Conservation (phyloP, 2,329 filamentous ascomycete species). For the Alternaria burnsii region DNA sequence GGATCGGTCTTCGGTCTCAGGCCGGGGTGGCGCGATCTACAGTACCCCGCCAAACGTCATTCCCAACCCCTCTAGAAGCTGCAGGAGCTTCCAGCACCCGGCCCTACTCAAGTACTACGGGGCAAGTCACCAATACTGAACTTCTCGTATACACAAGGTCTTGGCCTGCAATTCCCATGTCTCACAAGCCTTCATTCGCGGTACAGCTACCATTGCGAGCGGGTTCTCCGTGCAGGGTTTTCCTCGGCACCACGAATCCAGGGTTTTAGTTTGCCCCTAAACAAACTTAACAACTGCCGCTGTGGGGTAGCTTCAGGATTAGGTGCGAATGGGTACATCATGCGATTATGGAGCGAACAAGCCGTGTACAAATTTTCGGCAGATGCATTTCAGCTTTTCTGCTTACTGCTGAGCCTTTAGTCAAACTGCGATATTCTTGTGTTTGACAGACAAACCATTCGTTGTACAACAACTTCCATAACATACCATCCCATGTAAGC, state of each 20-base stretch:
- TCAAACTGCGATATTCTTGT: not conserved
- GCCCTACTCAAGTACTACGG: not conserved
- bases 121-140: not conserved
- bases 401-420: not conserved
- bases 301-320: slow-evolving; percentile 41
- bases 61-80: slow-evolving; percentile 15
- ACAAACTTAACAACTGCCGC: slow-evolving; percentile 45
- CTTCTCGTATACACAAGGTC: not conserved
- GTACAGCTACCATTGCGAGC: slow-evolving; percentile 8
- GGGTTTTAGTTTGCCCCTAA: slow-evolving; percentile 16
- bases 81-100: slow-evolving; percentile 4
- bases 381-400: not conserved
- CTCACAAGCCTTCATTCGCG: not conserved
- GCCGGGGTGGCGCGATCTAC: slow-evolving; percentile 5
- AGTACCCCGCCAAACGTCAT: slow-evolving; percentile 34
- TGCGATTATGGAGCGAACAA: slow-evolving; percentile 15
- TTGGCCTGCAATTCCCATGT: not conserved
- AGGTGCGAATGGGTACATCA: slow-evolving; percentile 11
- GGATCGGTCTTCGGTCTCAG: not conserved
- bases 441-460: not conserved
- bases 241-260: slow-evolving; percentile 17
- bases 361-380: slow-evolving; percentile 18
- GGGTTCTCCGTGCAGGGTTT: slow-evolving; percentile 12
- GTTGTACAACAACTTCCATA: not conserved
- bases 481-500: not conserved